A percentile compares a stretch with the other conserved stretches of the same genome.
phyloP scores from a whole-genome alignment of 2,329 filamentous ascomycete genomes.

The Colletotrichum sp. region DNA sequence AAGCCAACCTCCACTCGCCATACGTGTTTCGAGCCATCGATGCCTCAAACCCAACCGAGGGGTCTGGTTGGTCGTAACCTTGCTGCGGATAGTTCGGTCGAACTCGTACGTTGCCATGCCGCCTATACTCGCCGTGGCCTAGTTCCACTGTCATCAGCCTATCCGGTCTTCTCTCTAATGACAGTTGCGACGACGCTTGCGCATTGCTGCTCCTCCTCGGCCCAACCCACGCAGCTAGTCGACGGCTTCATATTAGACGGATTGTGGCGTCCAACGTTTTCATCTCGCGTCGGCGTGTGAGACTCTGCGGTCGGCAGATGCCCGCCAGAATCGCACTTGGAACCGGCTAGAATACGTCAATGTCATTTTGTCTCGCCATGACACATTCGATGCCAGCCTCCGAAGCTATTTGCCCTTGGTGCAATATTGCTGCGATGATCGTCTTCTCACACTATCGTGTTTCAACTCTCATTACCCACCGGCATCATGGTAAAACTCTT shows the following conservation, averaged over 20 bases:
- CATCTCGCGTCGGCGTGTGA: neutral
- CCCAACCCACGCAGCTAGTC: neutral
- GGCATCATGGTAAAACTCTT: constrained; percentile 10
- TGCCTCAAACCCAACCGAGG: constrained; percentile 3
- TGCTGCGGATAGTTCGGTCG: constrained; percentile 10
- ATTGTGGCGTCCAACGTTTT: constrained; percentile 8
- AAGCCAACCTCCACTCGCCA: neutral
- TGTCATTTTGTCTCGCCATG: neutral
- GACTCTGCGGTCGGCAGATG: constrained; percentile 4
- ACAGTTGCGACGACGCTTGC: constrained; percentile 8
- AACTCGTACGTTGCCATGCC: constrained; percentile 10
- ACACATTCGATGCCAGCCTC: neutral
- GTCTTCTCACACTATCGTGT: constrained; percentile 1
- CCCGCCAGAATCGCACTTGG: neutral
- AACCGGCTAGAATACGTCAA: constrained; percentile 13
- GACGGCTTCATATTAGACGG: neutral
- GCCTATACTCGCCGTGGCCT: neutral
- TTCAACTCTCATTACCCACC: constrained; percentile 8
- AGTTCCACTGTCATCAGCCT: neutral
- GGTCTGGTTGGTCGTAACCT: neutral
- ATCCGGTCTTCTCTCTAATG: neutral
- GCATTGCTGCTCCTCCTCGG: neutral
- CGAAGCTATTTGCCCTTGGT: neutral
- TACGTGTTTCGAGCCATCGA: constrained; percentile 17
- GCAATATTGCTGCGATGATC: neutral